Evolutionary conservation across 495 filamentous ascomycete species (phyloP).

Genomic region (Geoglossum glabrum): DNA sequence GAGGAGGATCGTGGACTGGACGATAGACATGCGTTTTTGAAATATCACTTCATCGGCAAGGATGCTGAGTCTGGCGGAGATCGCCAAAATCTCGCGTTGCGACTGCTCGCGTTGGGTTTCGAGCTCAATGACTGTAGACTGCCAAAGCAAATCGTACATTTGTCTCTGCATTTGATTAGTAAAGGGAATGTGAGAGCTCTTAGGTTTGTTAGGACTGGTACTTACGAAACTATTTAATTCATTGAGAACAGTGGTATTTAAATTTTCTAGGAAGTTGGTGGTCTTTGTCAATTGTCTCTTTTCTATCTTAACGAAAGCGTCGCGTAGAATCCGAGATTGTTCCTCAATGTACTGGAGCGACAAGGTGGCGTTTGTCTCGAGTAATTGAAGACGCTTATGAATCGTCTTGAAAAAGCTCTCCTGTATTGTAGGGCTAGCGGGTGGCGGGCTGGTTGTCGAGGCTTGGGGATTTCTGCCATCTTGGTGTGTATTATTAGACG

Average conservation of each 20-base stretch:
- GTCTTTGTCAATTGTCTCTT: conserved; percentile 73
- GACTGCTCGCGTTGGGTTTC: conserved; percentile 68
- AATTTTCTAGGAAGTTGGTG: conserved; percentile 52
- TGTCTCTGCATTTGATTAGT: conserved; percentile 22
- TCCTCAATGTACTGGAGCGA: conserved; percentile 94
- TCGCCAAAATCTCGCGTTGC: conserved; percentile 56
- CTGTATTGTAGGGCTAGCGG: conserved; percentile 65
- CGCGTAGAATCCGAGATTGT: conserved; percentile 76
- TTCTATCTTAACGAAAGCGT: conserved; percentile 80
- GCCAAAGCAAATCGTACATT: conserved; percentile 94
- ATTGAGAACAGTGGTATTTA: conserved; percentile 72
- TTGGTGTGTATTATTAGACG: conserved; percentile 14
- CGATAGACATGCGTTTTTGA: conserved; percentile 82
- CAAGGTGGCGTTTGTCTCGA: conserved; percentile 82
- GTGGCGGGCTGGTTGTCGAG: conserved; percentile 32
- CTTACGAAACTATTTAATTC: conserved; percentile 51
- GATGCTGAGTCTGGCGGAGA: conserved; percentile 63
- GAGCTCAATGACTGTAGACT: conserved; percentile 78
- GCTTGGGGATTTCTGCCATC: conserved; percentile 26
- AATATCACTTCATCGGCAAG: conserved; percentile 89
- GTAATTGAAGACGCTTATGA: conserved; percentile 70
- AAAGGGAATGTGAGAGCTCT: neutral
- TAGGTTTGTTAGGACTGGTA: neutral
- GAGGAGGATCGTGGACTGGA: conserved; percentile 71
- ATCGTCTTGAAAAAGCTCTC: conserved; percentile 96